Base-by-base conservation (phyloP, 306 rosid genomes). In the Cyclanthera cordifolia region DNA sequence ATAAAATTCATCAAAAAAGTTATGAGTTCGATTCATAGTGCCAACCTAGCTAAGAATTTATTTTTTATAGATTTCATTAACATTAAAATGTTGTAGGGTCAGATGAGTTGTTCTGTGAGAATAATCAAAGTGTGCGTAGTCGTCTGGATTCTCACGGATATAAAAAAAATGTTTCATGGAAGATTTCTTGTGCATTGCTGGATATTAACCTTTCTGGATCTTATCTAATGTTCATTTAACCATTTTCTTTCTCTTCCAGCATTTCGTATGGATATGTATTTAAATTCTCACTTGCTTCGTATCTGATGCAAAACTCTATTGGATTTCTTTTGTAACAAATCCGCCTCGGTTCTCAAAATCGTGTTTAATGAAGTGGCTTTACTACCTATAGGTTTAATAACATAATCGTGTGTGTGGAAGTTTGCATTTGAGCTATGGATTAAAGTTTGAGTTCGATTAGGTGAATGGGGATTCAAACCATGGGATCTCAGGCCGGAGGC, bases 401-500 rank as follows among this genome's bases (percentile, higher is more conserved):
- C 34, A 6, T 52, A 28, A 72, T 65, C 50, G 54, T 56, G 41
- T 41, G 14, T 73, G 39, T 73, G 52, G 75, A 23, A 41, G 54
- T 54, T 75, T 70, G 72, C 67, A 41, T 68, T 60, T 72, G 52
- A 64, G 74, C 24, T 70, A 72, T 65, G 79, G 27, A 56, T 73
- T 79, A 73, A 32, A 50, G 10, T 58, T 84, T 48, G 48, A 28
- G 25, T n/a, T 70, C 53, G 51, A 74, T 48, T 70, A 81, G 79
- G 78, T 79, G 78, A 64, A 83, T 77, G 86, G 85, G 82, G 84
- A 76, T 86, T 67, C 79, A 74, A 75, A 83, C 84, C 27, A 89
- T 93, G 98, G 94, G 93, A 72, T 87, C 98, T 82, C 85, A 87
- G 73, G 82, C 82, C 51, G 91, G 80, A 67, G 94, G 81, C 39